A percentile compares a stretch with the other conserved stretches of the same genome.
phyloP scores from a whole-genome alignment of 2,329 filamentous ascomycete species.

The Aureobasidium sp. region DNA sequence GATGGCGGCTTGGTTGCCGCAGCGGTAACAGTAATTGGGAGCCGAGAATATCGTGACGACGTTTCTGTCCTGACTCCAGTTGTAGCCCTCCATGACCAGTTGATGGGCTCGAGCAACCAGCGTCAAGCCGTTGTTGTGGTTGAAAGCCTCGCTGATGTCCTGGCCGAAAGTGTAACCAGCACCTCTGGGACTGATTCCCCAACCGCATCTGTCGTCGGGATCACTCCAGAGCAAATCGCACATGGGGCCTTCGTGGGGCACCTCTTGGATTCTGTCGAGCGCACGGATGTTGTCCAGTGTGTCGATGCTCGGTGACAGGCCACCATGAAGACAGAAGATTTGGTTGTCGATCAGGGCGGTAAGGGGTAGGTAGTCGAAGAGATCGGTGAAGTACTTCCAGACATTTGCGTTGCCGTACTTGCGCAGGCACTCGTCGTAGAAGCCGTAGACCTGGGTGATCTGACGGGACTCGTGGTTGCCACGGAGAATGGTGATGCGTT shows the following conservation, averaged over 20 bases:
- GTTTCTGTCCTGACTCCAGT: slow-evolving; percentile 97
- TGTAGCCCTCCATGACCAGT: slow-evolving; percentile 98
- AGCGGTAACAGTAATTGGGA: slow-evolving; percentile 94
- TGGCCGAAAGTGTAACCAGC: slow-evolving; percentile 47
- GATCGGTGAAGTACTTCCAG: slow-evolving; percentile 72
- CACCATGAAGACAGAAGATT: slow-evolving; percentile 66
- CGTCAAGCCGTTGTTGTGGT: slow-evolving; percentile 96
- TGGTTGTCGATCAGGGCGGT: slow-evolving; percentile 68
- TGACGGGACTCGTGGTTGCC: slow-evolving; percentile 72
- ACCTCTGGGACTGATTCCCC: slow-evolving; percentile 62
- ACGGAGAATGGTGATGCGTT: slow-evolving; percentile 64
- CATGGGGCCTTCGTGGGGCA: slow-evolving; percentile 70
- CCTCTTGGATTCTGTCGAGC: slow-evolving; percentile 67
- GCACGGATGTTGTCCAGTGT: slow-evolving; percentile 70
- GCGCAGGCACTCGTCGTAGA: slow-evolving; percentile 70
- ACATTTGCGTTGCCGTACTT: slow-evolving; percentile 73
- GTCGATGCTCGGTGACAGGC: slow-evolving; percentile 64
- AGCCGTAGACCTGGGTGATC: slow-evolving; percentile 72
- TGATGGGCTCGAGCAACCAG: slow-evolving; percentile 95
- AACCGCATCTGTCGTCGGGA: slow-evolving; percentile 59
- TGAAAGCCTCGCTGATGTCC: slow-evolving; percentile 97
- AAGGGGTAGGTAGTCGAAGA: slow-evolving; percentile 70
- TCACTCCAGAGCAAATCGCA: slow-evolving; percentile 73
- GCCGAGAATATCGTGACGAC: slow-evolving; percentile 98
- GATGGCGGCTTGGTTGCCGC: slow-evolving; percentile 80